Base-by-base conservation (phyloP, 352 stramenopile species). In the Phytophthora palmivora region DNA sequence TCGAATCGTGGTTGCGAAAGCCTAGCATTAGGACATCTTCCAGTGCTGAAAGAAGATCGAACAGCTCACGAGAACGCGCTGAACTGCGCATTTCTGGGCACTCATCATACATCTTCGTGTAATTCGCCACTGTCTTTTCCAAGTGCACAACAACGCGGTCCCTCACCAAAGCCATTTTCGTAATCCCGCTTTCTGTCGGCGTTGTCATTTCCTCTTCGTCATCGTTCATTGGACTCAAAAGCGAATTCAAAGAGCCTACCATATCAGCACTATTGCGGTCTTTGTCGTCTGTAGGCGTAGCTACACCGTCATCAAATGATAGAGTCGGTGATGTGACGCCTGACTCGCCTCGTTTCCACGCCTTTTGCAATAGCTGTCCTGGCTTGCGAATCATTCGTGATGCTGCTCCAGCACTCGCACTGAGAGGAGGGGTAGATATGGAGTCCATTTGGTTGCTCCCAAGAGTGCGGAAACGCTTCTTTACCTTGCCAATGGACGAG, bases 1-100 rank as follows among this genome's bases (percentile, higher is more conserved):
- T 67, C 16, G 34, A 59, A 52, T 67, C 50, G 7, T 68, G 54
- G 38, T 71, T 67, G 10, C 57, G 64, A 59, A 81, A 92, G 5
- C 85, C 85, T 11, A 94, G 50, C 77, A 91, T 82, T 6, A 89
- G 74, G 1, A 88, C 53, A 54, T 88, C 79, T 70, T 94, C 85
- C 30, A 94, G 60, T 5, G 83, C 80, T 12, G 73, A 83, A 8
- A 94, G 44, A 26, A 94, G 63, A 63, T 88, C 83, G 52, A 87
- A 90, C 6, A 92, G 59, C 52, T 94, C 85, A 19, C 78, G 65
- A 0, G 82, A 89, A 6, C 83, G 69, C 19, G 76, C 71, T 24
- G 85, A 94, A 22, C 52, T 88, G 19, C 74, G 76, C 81, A 92
- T 89, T 57, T 91, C 83, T 3, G 67, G 67, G 14, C 74, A 76